Base-by-base conservation (phyloP, 441 rosid genomes). In the Corymbia calophylla region DNA sequence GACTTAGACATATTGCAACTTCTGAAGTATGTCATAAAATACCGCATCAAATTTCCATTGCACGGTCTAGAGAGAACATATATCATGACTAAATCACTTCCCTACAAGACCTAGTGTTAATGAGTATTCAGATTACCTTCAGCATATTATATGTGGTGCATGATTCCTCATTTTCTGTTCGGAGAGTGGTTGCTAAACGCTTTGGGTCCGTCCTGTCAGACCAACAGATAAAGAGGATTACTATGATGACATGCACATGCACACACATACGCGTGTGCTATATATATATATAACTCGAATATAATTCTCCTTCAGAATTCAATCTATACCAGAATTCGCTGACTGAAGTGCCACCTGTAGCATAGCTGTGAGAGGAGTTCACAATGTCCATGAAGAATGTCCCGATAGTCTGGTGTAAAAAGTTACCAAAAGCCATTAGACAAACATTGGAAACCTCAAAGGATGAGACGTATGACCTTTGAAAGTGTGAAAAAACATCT, bases 131-230 rank as follows among this genome's bases (percentile, higher is more conserved):
- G 25, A 81, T 66, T 89, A 96, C 99, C 99, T 96, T 97, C 86
- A 98, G 94, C 99, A 97, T 97, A 93, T 98, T 98, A 91, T 97
- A 96, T 55, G 99, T 98, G 23, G 99, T 94, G 92, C 99, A 96
- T 44, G 98, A 98, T 92, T 98, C 99, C 90, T 98, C 98, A 90
- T 94, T 96, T 92, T 98, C 99, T 1, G 95, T 80, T 64, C 88
- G 88, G 82, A 96, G 90, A 23, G 96, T 92, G 88, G 89, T 91
- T 14, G 98, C 99, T 91, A 98, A 89, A 77, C 99, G 95, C 95
- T 95, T 96, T 70, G 99, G 97, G 81, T 98, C 94, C 35, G 91
- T 90, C 99, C 99, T 98, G 62, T 88, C 88, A 7, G 66, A 31
- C 4, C n/a, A 31, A 86, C 48, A 32, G 39, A 86, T 53, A 58